A percentile compares a stretch with the other conserved stretches of the same genome.
Conservation (phyloP, 345 rosid species). For the Eucalyptus shirleyi region DNA sequence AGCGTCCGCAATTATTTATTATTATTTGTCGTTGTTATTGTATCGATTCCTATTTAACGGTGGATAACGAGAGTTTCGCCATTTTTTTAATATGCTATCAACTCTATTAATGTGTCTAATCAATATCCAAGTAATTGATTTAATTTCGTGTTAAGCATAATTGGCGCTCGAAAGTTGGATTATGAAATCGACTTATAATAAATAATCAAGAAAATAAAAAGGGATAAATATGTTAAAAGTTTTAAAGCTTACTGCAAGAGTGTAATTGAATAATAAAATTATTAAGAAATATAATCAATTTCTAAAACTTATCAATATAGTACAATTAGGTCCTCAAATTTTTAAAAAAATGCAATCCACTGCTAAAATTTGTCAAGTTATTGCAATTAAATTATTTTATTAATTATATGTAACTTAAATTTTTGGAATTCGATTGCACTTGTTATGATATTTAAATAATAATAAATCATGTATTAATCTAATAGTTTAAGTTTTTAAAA, state of each 20-base stretch:
- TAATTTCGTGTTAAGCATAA: not conserved
- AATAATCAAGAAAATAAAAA: too few species aligned
- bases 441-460: too few species aligned
- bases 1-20: not conserved
- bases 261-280: too few species aligned
- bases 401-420: too few species aligned
- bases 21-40: too few species aligned
- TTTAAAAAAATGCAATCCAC: fast-evolving
- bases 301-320: fast-evolving
- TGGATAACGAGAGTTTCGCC: not conserved
- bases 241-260: fast-evolving
- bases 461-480: too few species aligned
- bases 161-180: not conserved
- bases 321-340: too few species aligned
- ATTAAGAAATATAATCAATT: fast-evolving
- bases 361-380: too few species aligned
- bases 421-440: too few species aligned
- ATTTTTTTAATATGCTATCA: not conserved
- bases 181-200: too few species aligned
- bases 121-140: not conserved
- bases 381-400: too few species aligned
- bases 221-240: too few species aligned
- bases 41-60: not conserved
- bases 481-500: fast-evolving
- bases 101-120: not conserved